Percentiles rank a stretch among this genome's conserved stretches.
Evolutionary conservation across 176 grass and related monocot genomes (phyloP).

Genomic region (Bothriochloa decipiens): DNA sequence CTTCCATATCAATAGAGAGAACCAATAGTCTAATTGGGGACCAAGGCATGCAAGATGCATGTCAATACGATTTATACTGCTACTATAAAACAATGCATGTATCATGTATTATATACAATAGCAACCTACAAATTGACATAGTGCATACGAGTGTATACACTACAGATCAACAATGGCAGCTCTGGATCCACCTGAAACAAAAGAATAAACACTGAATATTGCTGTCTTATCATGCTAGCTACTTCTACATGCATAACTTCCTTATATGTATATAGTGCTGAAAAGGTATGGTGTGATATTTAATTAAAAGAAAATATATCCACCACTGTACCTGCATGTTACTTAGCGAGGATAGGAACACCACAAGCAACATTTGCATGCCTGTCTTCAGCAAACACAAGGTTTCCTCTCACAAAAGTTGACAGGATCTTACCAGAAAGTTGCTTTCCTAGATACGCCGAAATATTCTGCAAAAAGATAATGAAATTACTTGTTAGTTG

Average conservation of each 20-base stretch:
- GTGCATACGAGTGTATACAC: constrained; percentile 40
- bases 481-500: not conserved
- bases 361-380: constrained; percentile 78
- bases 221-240: not conserved
- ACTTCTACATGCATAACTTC: not conserved
- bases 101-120: constrained; percentile 26
- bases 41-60: not conserved
- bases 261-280: not conserved
- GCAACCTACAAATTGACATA: not conserved
- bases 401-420: constrained; percentile 90
- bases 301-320: not conserved
- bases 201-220: not conserved
- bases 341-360: constrained; percentile 72
- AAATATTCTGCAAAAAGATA: constrained; percentile 56
- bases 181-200: constrained; percentile 26
- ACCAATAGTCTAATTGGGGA: not conserved
- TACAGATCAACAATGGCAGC: not conserved
- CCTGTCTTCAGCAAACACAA: constrained; percentile 73
- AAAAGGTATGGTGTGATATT: not conserved
- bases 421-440: constrained; percentile 78
- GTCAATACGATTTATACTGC: not conserved
- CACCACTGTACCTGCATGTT: not conserved
- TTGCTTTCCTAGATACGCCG: constrained; percentile 67
- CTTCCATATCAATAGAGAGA: not conserved
- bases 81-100: constrained; percentile 20